Base-by-base conservation (phyloP, 257 asterid genomes). In the Euphrasia confusa region DNA sequence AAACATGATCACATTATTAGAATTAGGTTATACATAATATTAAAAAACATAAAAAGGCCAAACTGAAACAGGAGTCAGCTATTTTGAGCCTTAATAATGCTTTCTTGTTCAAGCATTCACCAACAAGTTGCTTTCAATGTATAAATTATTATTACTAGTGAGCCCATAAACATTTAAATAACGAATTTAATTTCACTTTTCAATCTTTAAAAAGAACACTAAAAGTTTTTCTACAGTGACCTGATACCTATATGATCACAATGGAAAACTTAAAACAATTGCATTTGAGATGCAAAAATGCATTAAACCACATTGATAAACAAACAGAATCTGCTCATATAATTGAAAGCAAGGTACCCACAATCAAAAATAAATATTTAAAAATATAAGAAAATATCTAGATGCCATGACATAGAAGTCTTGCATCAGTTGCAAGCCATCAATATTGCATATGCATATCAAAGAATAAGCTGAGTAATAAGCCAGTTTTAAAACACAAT, bases 181-280 rank as follows among this genome's bases (percentile, higher is more conserved):
- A 10, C 17, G 13, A 42, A 62, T 60, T 60, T 60, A 39, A 35
- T 27, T 68, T 57, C 66, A 58, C 55, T 37, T 49, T 65, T 58
- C 55, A 49, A 49, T 33, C 54, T 44, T n/a, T n/a, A 40, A 14
- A 14, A 71, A 49, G 14, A 28, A 2, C 32, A 2, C 32, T 28
- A 28, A 28, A 24, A 13, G 17, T 50, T 40, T 54, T 47, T 40
- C n/a, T 15, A 60, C 53, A 4, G 27, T 35, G n/a, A 62, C 68
- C n/a, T 63, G 54, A 21, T 58, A n/a, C 30, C 50, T 12, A 57
- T 63, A 64, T 63, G 50, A 18, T 56, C 32, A 60, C 56, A 42
- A 60, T 7, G 12, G 33, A 37, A 52, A 28, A 28, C 32, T 28
- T 28, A 28, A 28, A 28, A 28, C 32, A 28, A 28, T 4, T 28